Percentiles rank a stretch among this genome's conserved stretches.
Evolutionary conservation across 192 early-diverging fungal species (phyloP).

Genomic region (Glomus cerebriforme): DNA sequence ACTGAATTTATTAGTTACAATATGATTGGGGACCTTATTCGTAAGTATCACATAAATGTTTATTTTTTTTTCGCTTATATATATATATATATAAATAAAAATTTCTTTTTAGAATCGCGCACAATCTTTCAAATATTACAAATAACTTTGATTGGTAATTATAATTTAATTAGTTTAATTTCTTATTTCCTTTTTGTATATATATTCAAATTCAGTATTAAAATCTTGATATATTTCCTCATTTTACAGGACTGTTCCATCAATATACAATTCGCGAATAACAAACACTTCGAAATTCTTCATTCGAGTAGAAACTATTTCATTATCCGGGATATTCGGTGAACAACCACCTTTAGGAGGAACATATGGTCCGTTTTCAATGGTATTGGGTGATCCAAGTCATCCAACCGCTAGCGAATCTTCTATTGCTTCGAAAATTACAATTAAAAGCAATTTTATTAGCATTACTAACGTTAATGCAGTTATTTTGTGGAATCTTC

Average conservation of each 20-base stretch:
- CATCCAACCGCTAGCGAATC: no score
- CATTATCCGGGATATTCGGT: neutral
- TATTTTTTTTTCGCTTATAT: no score
- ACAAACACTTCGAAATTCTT: neutral
- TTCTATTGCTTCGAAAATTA: no score
- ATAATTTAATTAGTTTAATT: neutral
- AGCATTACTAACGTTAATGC: no score
- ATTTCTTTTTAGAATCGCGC: neutral
- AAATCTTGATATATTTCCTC: neutral
- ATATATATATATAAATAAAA: no score
- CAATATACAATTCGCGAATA: neutral
- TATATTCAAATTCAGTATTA: no score
- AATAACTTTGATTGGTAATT: neutral
- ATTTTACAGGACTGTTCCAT: neutral
- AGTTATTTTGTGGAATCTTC: no score
- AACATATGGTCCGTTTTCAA: constrained; percentile 3
- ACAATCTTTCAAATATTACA: neutral
- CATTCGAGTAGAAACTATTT: constrained; percentile 16
- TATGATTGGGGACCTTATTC: constrained; percentile 12
- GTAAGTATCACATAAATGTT: neutral
- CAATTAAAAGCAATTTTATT: no score
- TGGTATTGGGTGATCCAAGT: neutral
- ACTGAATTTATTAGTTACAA: neutral
- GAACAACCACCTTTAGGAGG: neutral
- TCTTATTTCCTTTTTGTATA: neutral